Base-by-base conservation (phyloP, 371 early-diverging fungal genomes). In the Batrachochytrium dendrobatidis region DNA sequence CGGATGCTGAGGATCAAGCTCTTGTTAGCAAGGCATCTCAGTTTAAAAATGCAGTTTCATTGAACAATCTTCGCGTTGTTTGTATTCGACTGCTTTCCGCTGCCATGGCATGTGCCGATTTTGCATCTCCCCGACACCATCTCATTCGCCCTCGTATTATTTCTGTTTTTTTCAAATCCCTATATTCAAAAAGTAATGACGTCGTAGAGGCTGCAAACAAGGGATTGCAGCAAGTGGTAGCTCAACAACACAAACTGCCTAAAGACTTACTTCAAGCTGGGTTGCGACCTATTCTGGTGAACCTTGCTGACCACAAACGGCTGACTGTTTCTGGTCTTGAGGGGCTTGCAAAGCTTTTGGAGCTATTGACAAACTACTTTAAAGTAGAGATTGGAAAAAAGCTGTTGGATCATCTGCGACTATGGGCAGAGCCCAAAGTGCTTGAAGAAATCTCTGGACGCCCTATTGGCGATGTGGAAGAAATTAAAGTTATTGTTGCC, bases 371-470 rank as follows among this genome's bases (percentile, higher is more conserved):
- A 30, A 92, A 88, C 68, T 99, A 97, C 67, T 99, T 99, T 73
- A 98, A 97, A 69, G 93, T 92, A 12, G 98, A 98, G 63, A 95
- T 99, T 34, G 98, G 99, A 28, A 86, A 86, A 58, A 96, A 97
- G 77, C 76, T 99, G n/a, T 62, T 98, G 53, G 98, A 99, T 63
- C 95, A 98, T 66, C 67, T 98, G 52, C 83, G 86, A 28, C 83
- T 84, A 57, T 95, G 94, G 95, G 95, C 96, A 17, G 89, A 86
- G 26, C 92, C 92, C 4, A 75, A 77, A 22, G 77, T 87, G 34
- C 70, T 96, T 6, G 86, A 89, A 56, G 88, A 89, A 31, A 83
- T 85, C 5, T 82, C 94, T 0, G 86, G 83, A 20, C 83, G 84
- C 51, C 83, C 92, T 0, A 70, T 94, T n/a, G 75, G 81, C 48